A percentile compares a stretch with the other conserved stretches of the same genome.
Conservation (phyloP, 108 stramenopile species). For the Phaeodactylum tricornutum region DNA sequence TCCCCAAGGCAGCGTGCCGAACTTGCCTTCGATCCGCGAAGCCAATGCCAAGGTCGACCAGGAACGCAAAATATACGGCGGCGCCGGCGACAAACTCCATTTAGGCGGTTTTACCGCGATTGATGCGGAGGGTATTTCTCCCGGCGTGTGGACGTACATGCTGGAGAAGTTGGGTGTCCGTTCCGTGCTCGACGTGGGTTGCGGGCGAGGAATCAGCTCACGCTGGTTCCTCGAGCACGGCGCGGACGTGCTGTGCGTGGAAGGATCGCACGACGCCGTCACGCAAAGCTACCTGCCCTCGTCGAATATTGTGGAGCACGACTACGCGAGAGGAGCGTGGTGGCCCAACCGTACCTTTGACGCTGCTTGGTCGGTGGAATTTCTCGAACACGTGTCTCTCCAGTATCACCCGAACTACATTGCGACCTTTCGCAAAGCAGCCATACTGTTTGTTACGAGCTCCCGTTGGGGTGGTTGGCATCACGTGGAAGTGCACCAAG, state of each 20-base stretch:
- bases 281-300: slow-evolving; percentile 22
- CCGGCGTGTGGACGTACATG: slow-evolving; percentile 40
- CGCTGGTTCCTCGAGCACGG: slow-evolving; percentile 64
- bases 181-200: slow-evolving; percentile 69
- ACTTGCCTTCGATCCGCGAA: slow-evolving; percentile 25
- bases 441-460: slow-evolving; percentile 67
- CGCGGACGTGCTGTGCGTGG: slow-evolving; percentile 43
- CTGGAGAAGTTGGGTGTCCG: slow-evolving; percentile 37
- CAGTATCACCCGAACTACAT: slow-evolving; percentile 58
- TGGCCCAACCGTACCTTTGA: slow-evolving; percentile 75
- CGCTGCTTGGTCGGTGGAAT: slow-evolving; percentile 76
- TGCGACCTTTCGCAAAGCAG: slow-evolving; percentile 67
- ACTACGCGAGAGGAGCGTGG: slow-evolving; percentile 69
- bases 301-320: slow-evolving; percentile 36
- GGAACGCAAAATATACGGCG: slow-evolving; percentile 41
- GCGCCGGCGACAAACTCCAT: slow-evolving; percentile 56
- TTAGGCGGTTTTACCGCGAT: slow-evolving; percentile 63
- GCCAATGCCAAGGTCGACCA: slow-evolving; percentile 10
- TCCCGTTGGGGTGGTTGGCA: slow-evolving; percentile 36
- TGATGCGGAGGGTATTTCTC: slow-evolving; percentile 35
- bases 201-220: slow-evolving; percentile 58
- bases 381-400: slow-evolving; percentile 17
- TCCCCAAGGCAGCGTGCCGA: slow-evolving; percentile 21
- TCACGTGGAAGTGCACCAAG: slow-evolving; percentile 48
- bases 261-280: slow-evolving; percentile 74